Base-by-base conservation (phyloP, 768 basidiomycete species). In the Naganishia kalamii region DNA sequence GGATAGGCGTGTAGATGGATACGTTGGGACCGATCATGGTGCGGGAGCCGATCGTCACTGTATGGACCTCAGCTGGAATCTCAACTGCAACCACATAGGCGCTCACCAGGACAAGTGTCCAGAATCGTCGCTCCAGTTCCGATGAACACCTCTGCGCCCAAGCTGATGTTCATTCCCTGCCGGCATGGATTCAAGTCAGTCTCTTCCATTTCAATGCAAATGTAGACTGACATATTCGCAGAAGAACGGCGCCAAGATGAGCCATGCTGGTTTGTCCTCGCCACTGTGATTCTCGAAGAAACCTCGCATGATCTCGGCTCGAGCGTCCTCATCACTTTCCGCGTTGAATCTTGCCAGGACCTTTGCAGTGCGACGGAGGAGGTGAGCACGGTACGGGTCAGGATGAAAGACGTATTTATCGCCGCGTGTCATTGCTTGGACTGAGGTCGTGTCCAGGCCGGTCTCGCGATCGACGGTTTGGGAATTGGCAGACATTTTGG, bases 11-110 rank as follows among this genome's bases (percentile, higher is more conserved):
- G 62, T 62, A 73, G 48, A 78, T 51, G 41, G 71, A 68, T 19
- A 72, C 71, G 65, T 77, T 74, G 12, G 78, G 73, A 0, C 78
- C 79, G 41, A 77, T 63, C 51, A 79, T 70, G 0, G 75, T 73
- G 1, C 78, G 68, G 35, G 68, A 47, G 11, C 78, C 79, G 40
- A 79, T 71, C 3, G 62, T 71, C 51, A 78, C 74, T 70, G 61
- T 10, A 46, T n/a, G n/a, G n/a, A n/a, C n/a, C n/a, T n/a, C 54
- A 65, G 19, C 60, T 65, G 25, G 17, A 52, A n/a, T n/a, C n/a
- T 25, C 25, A 27, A 19, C 17, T 2, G 43, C 47, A 12, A 47
- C 17, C 15, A 21, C 1, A 11, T n/a, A n/a, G 5, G 0, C 13
- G 72, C 73, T 65, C 46, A 77, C 76, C 74, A 4, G 68, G 71